Evolutionary conservation across 192 early-diverging fungal species (phyloP).

Genomic region (Rhizoclosmatium sp.): DNA sequence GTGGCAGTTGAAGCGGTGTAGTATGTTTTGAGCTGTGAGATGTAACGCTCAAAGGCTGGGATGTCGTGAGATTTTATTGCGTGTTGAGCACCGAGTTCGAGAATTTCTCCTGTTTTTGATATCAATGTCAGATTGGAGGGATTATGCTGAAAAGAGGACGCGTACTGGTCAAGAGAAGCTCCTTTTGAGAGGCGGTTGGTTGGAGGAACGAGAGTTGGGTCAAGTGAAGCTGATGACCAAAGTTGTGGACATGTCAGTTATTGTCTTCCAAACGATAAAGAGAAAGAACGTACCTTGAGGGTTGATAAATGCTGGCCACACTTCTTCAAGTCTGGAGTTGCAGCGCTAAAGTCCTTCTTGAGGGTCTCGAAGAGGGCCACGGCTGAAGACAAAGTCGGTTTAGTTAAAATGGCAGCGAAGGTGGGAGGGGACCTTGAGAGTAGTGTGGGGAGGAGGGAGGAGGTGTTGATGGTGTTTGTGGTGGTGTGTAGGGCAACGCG

Average conservation of each 20-base stretch:
- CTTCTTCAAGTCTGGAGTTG: conserved; percentile 73
- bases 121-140: not conserved
- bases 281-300: conserved; percentile 67
- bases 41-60: conserved; percentile 93
- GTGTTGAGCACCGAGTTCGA: conserved; percentile 91
- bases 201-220: conserved; percentile 55
- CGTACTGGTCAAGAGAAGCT: conserved; percentile 64
- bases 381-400: conserved; percentile 18
- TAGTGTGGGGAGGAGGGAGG: not conserved
- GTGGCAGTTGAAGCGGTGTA: conserved; percentile 67
- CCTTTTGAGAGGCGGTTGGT: conserved; percentile 44
- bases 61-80: conserved; percentile 89
- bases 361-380: conserved; percentile 57
- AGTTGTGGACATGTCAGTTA: not conserved
- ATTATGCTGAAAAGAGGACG: not conserved
- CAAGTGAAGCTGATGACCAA: conserved; percentile 47
- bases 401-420: not conserved
- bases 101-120: conserved; percentile 69
- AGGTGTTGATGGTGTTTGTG: not conserved
- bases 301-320: conserved; percentile 70
- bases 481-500: not conserved
- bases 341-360: conserved; percentile 71
- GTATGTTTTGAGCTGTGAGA: conserved; percentile 89
- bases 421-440: not conserved
- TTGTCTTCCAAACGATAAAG: not conserved